Evolutionary conservation across 352 stramenopile genomes (phyloP).

Genomic region (Globisporangium viniferum): DNA sequence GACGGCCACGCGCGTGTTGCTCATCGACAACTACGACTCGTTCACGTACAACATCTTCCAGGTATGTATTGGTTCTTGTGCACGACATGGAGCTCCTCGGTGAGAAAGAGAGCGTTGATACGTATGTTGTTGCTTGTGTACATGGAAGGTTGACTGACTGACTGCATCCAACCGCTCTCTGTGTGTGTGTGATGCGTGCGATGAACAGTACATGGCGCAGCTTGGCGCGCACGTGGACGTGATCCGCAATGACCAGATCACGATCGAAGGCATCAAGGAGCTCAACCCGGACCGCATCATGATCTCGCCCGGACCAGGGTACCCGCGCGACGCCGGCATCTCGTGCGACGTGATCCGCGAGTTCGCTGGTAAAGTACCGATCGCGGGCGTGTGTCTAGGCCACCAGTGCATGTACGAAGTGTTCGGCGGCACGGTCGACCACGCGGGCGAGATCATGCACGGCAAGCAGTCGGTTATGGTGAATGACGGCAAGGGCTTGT

Average conservation of each 20-base stretch:
- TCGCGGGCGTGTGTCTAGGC: conserved; percentile 82
- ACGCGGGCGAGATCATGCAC: conserved; percentile 86
- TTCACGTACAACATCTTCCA: conserved; percentile 90
- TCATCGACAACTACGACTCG: conserved; percentile 91
- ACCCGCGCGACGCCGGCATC: conserved; percentile 78
- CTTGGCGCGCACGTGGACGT: conserved; percentile 78
- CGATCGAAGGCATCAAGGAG: conserved; percentile 67
- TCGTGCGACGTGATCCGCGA: conserved; percentile 81
- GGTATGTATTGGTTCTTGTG: neutral
- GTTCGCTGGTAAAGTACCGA: conserved; percentile 80
- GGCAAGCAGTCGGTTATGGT: conserved; percentile 84
- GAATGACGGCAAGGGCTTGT: conserved; percentile 83
- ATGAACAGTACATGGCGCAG: conserved; percentile 78
- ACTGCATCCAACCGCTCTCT: neutral
- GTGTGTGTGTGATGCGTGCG: neutral
- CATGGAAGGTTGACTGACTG: neutral
- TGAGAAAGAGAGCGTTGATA: neutral
- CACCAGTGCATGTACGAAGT: conserved; percentile 88
- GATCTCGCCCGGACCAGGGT: conserved; percentile 84
- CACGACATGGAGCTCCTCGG: neutral
- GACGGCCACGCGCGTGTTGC: conserved; percentile 67
- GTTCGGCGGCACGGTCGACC: conserved; percentile 80
- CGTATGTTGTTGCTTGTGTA: neutral
- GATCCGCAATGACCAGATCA: conserved; percentile 83
- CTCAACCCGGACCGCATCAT: conserved; percentile 84